Conservation (phyloP, 345 rosid genomes). For the Erucastrum elatum region DNA sequence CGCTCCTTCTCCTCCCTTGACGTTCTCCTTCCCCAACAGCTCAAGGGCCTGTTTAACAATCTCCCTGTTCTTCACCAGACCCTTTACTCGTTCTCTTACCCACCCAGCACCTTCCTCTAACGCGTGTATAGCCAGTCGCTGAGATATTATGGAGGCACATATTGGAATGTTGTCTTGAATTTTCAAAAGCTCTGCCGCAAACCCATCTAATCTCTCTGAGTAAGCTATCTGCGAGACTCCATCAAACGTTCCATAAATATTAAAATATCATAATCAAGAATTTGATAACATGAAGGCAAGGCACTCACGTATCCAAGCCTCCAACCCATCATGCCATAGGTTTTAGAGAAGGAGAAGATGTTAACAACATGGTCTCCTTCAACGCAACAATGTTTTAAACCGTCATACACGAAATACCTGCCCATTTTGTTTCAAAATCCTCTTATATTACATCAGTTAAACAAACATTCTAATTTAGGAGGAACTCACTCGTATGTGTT, state of each 20-base stretch:
- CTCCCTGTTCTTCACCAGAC: slow-evolving; percentile 76
- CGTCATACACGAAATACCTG: slow-evolving; percentile 98
- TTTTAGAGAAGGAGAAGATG: slow-evolving; percentile 95
- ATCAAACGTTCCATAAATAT: slow-evolving; percentile 11
- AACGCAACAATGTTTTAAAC: slow-evolving; percentile 77
- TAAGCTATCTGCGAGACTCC: slow-evolving; percentile 70
- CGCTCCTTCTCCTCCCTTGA: slow-evolving; percentile 94
- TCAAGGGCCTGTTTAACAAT: slow-evolving; percentile 68
- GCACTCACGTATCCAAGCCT: slow-evolving; percentile 94
- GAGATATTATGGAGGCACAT: slow-evolving; percentile 83
- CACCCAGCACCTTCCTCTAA: slow-evolving; percentile 76
- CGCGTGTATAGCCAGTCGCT: slow-evolving; percentile 75
- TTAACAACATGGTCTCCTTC: slow-evolving; percentile 94
- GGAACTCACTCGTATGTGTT: slow-evolving; percentile 92
- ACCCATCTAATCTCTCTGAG: slow-evolving; percentile 71
- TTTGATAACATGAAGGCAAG: background rate
- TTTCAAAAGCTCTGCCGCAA: slow-evolving; percentile 71
- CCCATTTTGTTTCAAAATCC: background rate
- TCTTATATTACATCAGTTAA: background rate
- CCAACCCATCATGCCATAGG: slow-evolving; percentile 99
- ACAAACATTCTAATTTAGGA: background rate
- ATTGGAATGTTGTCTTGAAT: slow-evolving; percentile 96
- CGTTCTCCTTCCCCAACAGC: slow-evolving; percentile 70
- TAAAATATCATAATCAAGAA: background rate
- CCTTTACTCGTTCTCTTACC: slow-evolving; percentile 67